These are phyloP conservation scores for Fraxinus dipetala DNA, from an alignment of 305 asterid species.

Conservation along the genomic window DNA sequence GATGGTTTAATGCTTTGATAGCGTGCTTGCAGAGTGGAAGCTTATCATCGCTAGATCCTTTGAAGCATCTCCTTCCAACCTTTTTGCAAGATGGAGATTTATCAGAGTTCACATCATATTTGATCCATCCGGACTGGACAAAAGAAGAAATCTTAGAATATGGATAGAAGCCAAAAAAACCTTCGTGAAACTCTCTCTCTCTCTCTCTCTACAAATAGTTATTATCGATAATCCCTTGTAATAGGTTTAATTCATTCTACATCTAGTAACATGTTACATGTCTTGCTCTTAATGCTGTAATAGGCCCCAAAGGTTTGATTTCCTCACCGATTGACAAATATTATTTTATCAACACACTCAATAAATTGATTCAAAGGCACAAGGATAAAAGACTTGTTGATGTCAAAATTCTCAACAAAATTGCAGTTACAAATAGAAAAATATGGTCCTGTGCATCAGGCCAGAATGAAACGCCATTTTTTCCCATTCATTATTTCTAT, in stretches of 20 bases:
- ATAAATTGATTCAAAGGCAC: slow-evolving; percentile 23
- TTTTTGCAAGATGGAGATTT: not conserved
- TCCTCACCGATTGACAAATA: too few species aligned
- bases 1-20: not conserved
- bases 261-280: not conserved
- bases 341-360: not conserved
- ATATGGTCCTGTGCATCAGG: slow-evolving; percentile 38
- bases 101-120: not conserved
- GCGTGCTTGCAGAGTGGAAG: not conserved
- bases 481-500: slow-evolving; percentile 38
- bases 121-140: not conserved
- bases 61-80: not conserved
- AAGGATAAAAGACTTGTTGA: slow-evolving; percentile 18
- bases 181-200: not conserved
- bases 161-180: not conserved
- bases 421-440: slow-evolving; percentile 28
- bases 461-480: slow-evolving; percentile 21
- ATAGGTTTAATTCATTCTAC: not conserved
- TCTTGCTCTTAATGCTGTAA: not conserved
- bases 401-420: slow-evolving; percentile 22
- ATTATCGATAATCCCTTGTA: not conserved
- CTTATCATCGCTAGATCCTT: not conserved
- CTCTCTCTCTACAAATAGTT: not conserved
- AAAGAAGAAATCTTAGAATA: not conserved
- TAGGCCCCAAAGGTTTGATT: not conserved